Conservation (phyloP, 140 eudicot genomes). For the Ambrosia hybrid region DNA sequence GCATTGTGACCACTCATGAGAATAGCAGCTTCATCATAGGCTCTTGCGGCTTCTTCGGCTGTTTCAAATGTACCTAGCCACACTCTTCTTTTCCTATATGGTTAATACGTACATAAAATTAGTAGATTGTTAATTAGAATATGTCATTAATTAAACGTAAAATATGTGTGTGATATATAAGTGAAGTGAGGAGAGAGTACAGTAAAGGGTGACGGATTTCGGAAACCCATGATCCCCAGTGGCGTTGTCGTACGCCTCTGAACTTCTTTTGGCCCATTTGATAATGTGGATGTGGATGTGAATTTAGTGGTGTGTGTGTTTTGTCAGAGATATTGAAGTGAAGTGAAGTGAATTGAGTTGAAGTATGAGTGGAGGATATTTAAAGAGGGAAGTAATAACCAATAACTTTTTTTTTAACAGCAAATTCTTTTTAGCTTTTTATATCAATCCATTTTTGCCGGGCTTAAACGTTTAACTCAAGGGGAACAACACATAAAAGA, state of each 20-base stretch:
- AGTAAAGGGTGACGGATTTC: conserved; percentile 71
- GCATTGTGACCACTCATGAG: conserved; percentile 67
- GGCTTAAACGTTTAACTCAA: too few species aligned
- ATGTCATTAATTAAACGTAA: too few species aligned
- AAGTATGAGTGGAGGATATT: conserved; percentile 15
- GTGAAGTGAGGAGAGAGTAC: conserved; percentile 17
- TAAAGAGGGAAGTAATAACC: conserved; percentile 18
- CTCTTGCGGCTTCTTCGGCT: conserved; percentile 66
- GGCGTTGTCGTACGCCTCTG: conserved; percentile 77
- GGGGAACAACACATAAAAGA: too few species aligned
- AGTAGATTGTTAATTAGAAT: too few species aligned
- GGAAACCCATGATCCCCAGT: conserved; percentile 80
- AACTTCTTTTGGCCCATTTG: conserved; percentile 48
- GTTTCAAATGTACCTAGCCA: conserved; percentile 73
- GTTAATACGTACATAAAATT: background rate
- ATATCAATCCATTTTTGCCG: too few species aligned
- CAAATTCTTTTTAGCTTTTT: too few species aligned
- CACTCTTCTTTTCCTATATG: conserved; percentile 56
- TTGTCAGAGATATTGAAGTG: conserved; percentile 21
- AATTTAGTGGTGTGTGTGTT: background rate
- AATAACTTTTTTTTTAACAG: too few species aligned
- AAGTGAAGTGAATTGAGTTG: background rate
- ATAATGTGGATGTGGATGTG: background rate
- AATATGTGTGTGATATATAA: too few species aligned
- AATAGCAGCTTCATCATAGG: conserved; percentile 61